Evolutionary conservation across 768 basidiomycete species (phyloP).

Genomic region (Phylloporus sp.): DNA sequence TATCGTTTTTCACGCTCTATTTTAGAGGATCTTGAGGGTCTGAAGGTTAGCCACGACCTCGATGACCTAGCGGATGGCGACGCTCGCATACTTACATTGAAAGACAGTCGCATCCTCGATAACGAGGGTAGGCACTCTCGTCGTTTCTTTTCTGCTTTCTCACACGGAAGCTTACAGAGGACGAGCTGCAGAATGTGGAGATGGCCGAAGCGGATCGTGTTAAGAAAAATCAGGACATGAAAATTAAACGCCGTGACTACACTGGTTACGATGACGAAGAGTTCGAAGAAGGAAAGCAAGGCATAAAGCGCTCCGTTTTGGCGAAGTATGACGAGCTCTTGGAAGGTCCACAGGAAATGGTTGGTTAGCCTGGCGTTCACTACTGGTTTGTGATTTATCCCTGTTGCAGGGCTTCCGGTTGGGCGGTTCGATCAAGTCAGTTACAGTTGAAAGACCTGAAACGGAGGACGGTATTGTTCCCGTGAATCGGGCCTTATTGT

Average conservation of each 20-base stretch:
- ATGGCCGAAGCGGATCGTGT: constrained; percentile 85
- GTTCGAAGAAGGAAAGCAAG: constrained; percentile 68
- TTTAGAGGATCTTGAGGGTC: constrained; percentile 82
- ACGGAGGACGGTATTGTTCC: constrained; percentile 48
- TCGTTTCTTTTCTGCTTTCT: not conserved
- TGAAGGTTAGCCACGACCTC: constrained; percentile 96
- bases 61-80: constrained; percentile 91
- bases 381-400: not conserved
- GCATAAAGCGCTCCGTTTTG: constrained; percentile 79
- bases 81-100: constrained; percentile 92
- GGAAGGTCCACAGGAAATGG: constrained; percentile 67
- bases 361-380: constrained; percentile 31
- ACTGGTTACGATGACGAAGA: constrained; percentile 97
- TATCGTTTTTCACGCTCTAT: constrained; percentile 1
- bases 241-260: constrained; percentile 86
- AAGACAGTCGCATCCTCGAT: constrained; percentile 93
- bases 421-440: constrained; percentile 53
- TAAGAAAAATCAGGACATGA: constrained; percentile 76
- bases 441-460: constrained; percentile 38
- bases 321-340: constrained; percentile 94
- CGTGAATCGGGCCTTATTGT: constrained; percentile 77
- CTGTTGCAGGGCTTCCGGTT: constrained; percentile 75
- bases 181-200: constrained; percentile 94
- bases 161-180: constrained; percentile 56
- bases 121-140: constrained; percentile 67